Evolutionary conservation across 164 flowering plant species (phyloP).

Genomic region (Berberis thunbergii): DNA sequence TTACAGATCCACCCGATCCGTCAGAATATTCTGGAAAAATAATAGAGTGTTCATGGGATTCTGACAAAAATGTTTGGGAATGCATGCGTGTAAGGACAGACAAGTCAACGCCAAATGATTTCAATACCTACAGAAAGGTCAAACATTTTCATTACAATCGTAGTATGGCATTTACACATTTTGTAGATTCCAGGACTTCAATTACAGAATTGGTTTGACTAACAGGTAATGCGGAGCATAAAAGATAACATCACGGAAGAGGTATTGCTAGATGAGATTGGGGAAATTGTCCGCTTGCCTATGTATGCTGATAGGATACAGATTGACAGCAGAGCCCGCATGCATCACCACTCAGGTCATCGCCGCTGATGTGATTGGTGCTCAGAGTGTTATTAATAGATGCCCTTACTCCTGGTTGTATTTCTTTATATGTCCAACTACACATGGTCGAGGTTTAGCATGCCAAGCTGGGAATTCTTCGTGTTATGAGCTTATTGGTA

Average conservation of each 20-base stretch:
- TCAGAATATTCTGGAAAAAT: conserved; percentile 66
- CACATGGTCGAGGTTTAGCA: neutral
- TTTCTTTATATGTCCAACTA: no score
- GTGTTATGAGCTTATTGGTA: no score
- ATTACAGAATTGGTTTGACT: conserved; percentile 4
- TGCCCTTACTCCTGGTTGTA: no score
- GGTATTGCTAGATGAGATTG: conserved; percentile 58
- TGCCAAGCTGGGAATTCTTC: no score
- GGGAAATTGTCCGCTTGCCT: conserved; percentile 72
- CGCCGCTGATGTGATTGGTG: conserved; percentile 18
- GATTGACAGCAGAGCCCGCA: conserved; percentile 53
- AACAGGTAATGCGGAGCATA: conserved; percentile 89
- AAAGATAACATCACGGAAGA: conserved; percentile 91
- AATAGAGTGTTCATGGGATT: conserved; percentile 78
- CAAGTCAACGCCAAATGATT: conserved; percentile 78
- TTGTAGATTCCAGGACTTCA: neutral
- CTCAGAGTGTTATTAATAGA: neutral
- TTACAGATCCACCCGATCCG: conserved; percentile 57
- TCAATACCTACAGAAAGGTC: conserved; percentile 85
- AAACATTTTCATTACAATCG: neutral
- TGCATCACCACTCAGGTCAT: conserved; percentile 17
- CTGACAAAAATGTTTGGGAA: conserved; percentile 53
- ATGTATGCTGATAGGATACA: conserved; percentile 93
- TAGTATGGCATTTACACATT: no score
- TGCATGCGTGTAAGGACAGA: conserved; percentile 74